Evolutionary conservation across 768 basidiomycete genomes (phyloP).

Genomic region (Fistulinella prunicolor): DNA sequence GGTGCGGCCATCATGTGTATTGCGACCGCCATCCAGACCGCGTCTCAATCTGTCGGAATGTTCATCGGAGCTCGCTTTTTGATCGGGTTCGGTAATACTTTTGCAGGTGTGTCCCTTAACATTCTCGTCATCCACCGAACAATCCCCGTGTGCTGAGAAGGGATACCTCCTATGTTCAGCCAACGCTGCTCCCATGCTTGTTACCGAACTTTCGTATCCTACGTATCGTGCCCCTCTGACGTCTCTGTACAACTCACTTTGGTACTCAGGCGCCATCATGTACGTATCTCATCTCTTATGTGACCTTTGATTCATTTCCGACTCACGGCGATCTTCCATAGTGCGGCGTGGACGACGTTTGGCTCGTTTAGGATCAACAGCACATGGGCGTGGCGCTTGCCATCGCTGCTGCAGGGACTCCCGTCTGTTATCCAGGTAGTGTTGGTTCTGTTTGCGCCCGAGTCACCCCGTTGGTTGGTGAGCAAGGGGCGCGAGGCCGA

Average conservation of each 20-base stretch:
- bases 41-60: slow-evolving; percentile 67
- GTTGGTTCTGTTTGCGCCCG: slow-evolving; percentile 70
- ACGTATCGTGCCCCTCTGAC: slow-evolving; percentile 77
- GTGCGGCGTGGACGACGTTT: slow-evolving; percentile 80
- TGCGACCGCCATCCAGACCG: slow-evolving; percentile 67
- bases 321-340: slow-evolving; percentile 12
- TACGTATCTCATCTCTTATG: slow-evolving; percentile 40
- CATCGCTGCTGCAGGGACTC: slow-evolving; percentile 69
- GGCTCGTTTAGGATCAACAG: slow-evolving; percentile 68
- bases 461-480: slow-evolving; percentile 83
- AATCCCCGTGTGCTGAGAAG: no score
- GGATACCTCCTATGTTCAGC: slow-evolving; percentile 11
- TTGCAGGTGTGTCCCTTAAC: slow-evolving; percentile 44
- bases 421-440: slow-evolving; percentile 66
- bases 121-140: not conserved
- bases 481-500: slow-evolving; percentile 69
- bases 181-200: slow-evolving; percentile 77
- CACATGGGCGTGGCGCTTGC: slow-evolving; percentile 82
- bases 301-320: not conserved
- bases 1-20: slow-evolving; percentile 71
- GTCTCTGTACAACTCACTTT: slow-evolving; percentile 78
- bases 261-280: slow-evolving; percentile 83
- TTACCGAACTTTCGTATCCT: slow-evolving; percentile 83
- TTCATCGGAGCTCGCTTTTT: slow-evolving; percentile 81
- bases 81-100: slow-evolving; percentile 74